These are phyloP conservation scores for Aspergillus brunneoviolaceus DNA, from an alignment of 2,329 filamentous ascomycete genomes.

Conservation along the genomic window DNA sequence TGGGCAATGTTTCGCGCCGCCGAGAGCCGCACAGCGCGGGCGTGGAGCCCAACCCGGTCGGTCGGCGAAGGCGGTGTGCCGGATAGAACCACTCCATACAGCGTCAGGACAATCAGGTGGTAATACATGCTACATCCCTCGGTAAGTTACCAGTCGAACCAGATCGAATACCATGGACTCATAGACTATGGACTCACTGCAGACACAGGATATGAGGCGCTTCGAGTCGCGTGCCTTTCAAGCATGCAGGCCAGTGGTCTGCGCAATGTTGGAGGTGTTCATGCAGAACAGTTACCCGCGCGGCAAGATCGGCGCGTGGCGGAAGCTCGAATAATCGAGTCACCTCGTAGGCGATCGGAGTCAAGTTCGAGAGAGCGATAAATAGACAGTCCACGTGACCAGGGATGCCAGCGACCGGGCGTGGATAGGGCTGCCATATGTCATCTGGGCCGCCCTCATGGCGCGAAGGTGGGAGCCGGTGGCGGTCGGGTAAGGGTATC, in stretches of 20 bases:
- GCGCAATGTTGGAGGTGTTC: constrained; percentile 20
- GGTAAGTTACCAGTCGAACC: background rate
- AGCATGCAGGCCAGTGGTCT: constrained; percentile 11
- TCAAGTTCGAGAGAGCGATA: constrained; percentile 21
- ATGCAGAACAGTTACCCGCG: constrained; percentile 16
- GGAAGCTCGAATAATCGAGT: constrained; percentile 16
- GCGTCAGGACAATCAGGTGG: constrained; percentile 35
- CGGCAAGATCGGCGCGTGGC: constrained; percentile 14
- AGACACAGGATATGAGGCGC: constrained; percentile 25
- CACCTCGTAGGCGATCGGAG: constrained; percentile 22
- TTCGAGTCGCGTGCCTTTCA: constrained; percentile 13
- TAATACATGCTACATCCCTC: constrained; percentile 34
- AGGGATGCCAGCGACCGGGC: constrained; percentile 9
- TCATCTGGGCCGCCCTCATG: constrained; percentile 16
- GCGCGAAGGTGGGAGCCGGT: constrained; percentile 2
- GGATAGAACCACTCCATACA: constrained; percentile 24
- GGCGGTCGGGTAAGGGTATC: constrained; percentile 19
- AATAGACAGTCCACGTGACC: constrained; percentile 23
- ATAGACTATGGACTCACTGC: constrained; percentile 20
- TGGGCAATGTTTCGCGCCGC: constrained; percentile 28
- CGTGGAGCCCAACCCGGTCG: constrained; percentile 10
- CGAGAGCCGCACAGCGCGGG: constrained; percentile 22
- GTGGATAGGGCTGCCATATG: constrained; percentile 25
- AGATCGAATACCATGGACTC: background rate
- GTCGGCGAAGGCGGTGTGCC: constrained; percentile 3